A percentile compares a stretch with the other conserved stretches of the same genome.
phyloP scores from a whole-genome alignment of 768 basidiomycete species.

The Gelatoporia subvermispora region DNA sequence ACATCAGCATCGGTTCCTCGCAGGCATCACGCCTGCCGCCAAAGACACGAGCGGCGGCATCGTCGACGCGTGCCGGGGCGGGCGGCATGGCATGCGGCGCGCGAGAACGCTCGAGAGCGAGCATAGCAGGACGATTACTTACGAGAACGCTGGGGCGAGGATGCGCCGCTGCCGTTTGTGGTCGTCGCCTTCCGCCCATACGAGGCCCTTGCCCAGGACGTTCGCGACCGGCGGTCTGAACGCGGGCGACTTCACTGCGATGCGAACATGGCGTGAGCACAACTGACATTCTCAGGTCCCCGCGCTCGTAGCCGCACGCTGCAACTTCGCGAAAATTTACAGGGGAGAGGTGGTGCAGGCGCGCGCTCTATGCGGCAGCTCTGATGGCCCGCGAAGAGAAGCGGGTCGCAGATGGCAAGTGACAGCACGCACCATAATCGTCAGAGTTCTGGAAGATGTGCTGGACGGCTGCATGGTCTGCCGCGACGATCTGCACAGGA shows the following conservation, averaged over 20 bases:
- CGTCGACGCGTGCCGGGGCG: background rate
- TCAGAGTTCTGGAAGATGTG: conserved; percentile 34
- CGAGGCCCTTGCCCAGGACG: conserved; percentile 24
- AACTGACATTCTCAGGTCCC: background rate
- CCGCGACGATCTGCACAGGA: conserved; percentile 26
- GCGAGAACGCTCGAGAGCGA: background rate
- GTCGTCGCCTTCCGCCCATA: conserved; percentile 28
- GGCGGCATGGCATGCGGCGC: background rate
- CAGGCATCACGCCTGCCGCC: too few species aligned
- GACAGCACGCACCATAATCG: conserved; percentile 23
- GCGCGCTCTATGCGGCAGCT: conserved; percentile 1
- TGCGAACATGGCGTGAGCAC: background rate
- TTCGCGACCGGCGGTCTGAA: conserved; percentile 22
- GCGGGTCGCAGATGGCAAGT: background rate
- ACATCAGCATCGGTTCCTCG: conserved; percentile 5
- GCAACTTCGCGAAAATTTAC: background rate
- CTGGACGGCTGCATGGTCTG: conserved; percentile 33
- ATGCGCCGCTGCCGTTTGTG: conserved; percentile 28
- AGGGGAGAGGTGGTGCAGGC: conserved; percentile 1
- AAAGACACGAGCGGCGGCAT: too few species aligned
- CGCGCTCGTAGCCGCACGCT: background rate
- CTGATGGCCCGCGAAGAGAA: conserved; percentile 1
- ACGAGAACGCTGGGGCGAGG: conserved; percentile 33
- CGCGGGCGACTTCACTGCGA: conserved; percentile 23
- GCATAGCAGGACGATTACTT: conserved; percentile 8